A percentile compares a stretch with the other conserved stretches of the same genome.
phyloP scores from a whole-genome alignment of 2,329 filamentous ascomycete genomes.

The Onygena corvina region DNA sequence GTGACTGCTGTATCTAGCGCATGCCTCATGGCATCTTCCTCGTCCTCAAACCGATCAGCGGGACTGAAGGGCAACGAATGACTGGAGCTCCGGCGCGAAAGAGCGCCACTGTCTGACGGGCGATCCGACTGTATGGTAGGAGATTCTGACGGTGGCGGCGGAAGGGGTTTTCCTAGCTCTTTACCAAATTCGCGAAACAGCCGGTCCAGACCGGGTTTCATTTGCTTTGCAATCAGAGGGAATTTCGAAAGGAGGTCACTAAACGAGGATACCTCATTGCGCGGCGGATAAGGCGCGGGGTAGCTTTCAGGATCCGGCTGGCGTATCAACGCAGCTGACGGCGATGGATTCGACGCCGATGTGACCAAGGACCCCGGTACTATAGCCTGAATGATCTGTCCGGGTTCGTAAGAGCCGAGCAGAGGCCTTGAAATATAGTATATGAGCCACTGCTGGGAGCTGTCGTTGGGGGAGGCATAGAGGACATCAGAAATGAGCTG shows the following conservation, averaged over 20 bases:
- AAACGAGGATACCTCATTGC: constrained; percentile 87
- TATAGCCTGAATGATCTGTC: constrained; percentile 57
- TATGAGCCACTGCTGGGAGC: constrained; percentile 86
- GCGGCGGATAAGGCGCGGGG: constrained; percentile 38
- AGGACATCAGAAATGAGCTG: constrained; percentile 72
- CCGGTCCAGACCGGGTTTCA: constrained; percentile 82
- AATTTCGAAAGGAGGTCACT: constrained; percentile 82
- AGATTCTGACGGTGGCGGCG: constrained; percentile 50
- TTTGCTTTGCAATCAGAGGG: constrained; percentile 88
- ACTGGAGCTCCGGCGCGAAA: constrained; percentile 24
- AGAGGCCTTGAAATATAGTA: constrained; percentile 91
- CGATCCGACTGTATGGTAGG: constrained; percentile 26
- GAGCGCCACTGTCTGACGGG: constrained; percentile 33
- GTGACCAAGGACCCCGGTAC: constrained; percentile 28
- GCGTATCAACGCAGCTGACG: constrained; percentile 14
- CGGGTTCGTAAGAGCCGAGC: constrained; percentile 68
- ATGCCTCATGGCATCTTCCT: constrained; percentile 79
- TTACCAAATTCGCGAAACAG: constrained; percentile 80
- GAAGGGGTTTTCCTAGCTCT: constrained; percentile 73
- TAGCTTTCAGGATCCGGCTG: constrained; percentile 23
- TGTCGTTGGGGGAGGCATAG: constrained; percentile 80
- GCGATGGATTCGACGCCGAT: too few relatives aligned
- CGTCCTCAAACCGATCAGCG: constrained; percentile 68
- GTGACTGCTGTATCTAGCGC: constrained; percentile 87
- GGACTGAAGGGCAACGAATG: constrained; percentile 41